Conservation (phyloP, 345 rosid species). For the Corchorus olitorius region DNA sequence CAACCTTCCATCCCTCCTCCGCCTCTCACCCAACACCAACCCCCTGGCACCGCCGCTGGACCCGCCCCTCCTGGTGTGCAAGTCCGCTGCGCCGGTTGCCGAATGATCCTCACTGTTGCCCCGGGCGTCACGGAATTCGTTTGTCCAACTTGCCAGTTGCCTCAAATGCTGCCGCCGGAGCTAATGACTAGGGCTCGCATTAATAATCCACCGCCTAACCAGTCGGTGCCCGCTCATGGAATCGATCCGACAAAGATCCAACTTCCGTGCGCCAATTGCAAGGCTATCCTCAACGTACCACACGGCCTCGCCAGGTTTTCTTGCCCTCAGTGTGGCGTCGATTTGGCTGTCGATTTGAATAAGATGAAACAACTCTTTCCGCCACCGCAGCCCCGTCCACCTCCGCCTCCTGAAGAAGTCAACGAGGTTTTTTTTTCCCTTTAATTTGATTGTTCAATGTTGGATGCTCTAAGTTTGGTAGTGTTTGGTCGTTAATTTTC, state of each 20-base stretch:
- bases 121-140: constrained; percentile 76
- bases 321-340: constrained; percentile 89
- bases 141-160: constrained; percentile 84
- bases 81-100: constrained; percentile 96
- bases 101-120: constrained; percentile 68
- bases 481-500: not conserved
- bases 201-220: constrained; percentile 38
- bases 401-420: constrained; percentile 69
- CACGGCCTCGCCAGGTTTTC: constrained; percentile 81
- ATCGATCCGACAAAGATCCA: constrained; percentile 99
- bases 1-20: constrained; percentile 74
- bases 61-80: constrained; percentile 58
- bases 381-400: constrained; percentile 39
- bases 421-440: constrained; percentile 60
- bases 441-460: not conserved
- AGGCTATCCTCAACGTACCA: constrained; percentile 92
- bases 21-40: constrained; percentile 39
- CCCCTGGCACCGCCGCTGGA: constrained; percentile 37
- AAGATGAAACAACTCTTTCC: constrained; percentile 55
- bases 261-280: constrained; percentile 91
- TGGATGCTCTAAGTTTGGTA: not conserved
- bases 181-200: constrained; percentile 54
- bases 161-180: constrained; percentile 98
- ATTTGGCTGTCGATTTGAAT: constrained; percentile 82
- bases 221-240: constrained; percentile 73